phyloP scores from a whole-genome alignment of 2,329 filamentous ascomycete genomes.

The Trichoderma hamatum region DNA sequence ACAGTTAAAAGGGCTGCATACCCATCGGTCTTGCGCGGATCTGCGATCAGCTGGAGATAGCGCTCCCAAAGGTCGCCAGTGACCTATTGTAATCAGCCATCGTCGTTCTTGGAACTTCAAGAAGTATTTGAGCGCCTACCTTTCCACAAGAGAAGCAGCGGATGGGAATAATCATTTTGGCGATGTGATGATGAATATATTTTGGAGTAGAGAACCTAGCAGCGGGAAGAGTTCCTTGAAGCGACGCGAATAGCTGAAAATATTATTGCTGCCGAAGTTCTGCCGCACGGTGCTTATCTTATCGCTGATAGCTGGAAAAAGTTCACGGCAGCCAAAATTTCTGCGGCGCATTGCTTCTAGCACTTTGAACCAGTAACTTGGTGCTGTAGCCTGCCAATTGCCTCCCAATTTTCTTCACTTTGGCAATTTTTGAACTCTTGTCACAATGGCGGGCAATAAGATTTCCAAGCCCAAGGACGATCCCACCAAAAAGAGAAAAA shows the following conservation, averaged over 20 bases:
- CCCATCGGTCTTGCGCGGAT: slow-evolving; percentile 71
- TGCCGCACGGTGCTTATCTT: slow-evolving; percentile 44
- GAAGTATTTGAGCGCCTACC: slow-evolving; percentile 55
- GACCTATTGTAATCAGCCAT: slow-evolving; percentile 64
- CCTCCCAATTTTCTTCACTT: neutral
- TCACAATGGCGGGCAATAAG: slow-evolving; percentile 43
- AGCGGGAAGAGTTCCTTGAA: slow-evolving; percentile 28
- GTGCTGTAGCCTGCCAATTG: slow-evolving; percentile 27
- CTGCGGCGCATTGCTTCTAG: slow-evolving; percentile 30
- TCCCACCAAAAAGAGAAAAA: slow-evolving; percentile 52
- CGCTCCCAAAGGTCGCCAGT: slow-evolving; percentile 97
- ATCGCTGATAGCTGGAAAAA: slow-evolving; percentile 42
- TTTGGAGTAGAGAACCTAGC: slow-evolving; percentile 27
- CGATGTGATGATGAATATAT: slow-evolving; percentile 14
- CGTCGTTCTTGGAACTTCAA: neutral
- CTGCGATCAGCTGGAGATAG: slow-evolving; percentile 86
- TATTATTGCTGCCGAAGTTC: slow-evolving; percentile 38
- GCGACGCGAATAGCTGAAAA: slow-evolving; percentile 29
- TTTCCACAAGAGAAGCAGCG: slow-evolving; percentile 99
- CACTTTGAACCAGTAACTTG: slow-evolving; percentile 21
- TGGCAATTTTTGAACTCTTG: neutral
- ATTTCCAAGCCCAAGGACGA: slow-evolving; percentile 41
- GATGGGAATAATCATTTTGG: slow-evolving; percentile 95
- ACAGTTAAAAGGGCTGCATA: slow-evolving; percentile 41
- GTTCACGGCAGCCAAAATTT: slow-evolving; percentile 48